Conservation (phyloP, 2,329 filamentous ascomycete genomes). For the Colletotrichum cuscutae region DNA sequence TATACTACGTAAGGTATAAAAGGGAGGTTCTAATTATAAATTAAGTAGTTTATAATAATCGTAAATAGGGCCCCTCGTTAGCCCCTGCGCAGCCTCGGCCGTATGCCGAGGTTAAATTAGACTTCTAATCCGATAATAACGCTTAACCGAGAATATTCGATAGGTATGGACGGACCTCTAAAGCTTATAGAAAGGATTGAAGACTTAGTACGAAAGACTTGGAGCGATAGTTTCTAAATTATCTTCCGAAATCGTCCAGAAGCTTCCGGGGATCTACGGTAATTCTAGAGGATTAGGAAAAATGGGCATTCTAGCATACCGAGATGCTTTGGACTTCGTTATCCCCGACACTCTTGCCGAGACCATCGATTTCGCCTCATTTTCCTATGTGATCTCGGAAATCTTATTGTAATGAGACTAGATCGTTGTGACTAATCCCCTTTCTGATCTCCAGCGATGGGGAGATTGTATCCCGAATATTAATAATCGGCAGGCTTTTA, state of each 20-base stretch:
- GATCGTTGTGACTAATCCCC: conserved; percentile 12
- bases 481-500: conserved; percentile 33
- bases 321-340: conserved; percentile 28
- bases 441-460: conserved; percentile 36
- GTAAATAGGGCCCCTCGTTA: too few species aligned
- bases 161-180: too few species aligned
- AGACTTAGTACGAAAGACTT: background rate
- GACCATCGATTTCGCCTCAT: conserved; percentile 36
- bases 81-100: too few species aligned
- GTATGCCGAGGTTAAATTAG: too few species aligned
- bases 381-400: conserved; percentile 37
- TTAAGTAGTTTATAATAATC: too few species aligned
- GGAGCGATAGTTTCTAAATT: background rate
- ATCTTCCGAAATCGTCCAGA: background rate
- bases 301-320: conserved; percentile 36
- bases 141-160: too few species aligned
- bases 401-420: background rate
- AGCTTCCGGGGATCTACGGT: background rate
- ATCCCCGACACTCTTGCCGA: conserved; percentile 13
- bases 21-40: too few species aligned
- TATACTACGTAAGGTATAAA: too few species aligned
- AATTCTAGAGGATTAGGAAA: conserved; percentile 31
- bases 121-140: too few species aligned
- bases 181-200: too few species aligned
- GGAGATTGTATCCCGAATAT: conserved; percentile 14